These are phyloP conservation scores for Madurella mycetomatis DNA, from an alignment of 2,329 filamentous ascomycete genomes.

Conservation along the genomic window DNA sequence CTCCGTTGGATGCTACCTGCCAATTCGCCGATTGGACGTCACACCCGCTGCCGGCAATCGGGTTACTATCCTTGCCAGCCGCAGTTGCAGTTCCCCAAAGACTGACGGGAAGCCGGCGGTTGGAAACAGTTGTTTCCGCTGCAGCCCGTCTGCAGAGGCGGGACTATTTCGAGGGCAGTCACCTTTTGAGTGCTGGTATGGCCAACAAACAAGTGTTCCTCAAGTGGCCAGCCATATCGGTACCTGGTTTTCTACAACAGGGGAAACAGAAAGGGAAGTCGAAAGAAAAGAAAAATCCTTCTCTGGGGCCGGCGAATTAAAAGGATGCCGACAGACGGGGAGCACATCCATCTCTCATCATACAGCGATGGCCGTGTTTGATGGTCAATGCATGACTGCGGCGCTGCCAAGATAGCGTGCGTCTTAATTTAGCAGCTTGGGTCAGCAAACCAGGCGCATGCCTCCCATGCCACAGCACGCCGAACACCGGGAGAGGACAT, in stretches of 20 bases:
- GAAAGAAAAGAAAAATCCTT: no score
- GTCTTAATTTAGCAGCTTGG: conserved; percentile 14
- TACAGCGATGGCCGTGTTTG: not conserved
- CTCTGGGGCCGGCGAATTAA: no score
- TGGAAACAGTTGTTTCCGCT: conserved; percentile 22
- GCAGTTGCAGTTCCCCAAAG: conserved; percentile 9
- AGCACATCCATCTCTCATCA: no score
- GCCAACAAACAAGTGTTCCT: no score
- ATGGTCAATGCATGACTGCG: not conserved
- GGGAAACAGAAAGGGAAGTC: no score
- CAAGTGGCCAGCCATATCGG: no score
- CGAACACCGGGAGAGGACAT: not conserved
- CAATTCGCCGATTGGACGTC: conserved; percentile 8
- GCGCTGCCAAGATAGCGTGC: conserved; percentile 7
- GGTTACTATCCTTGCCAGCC: conserved; percentile 16
- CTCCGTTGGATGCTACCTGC: not conserved
- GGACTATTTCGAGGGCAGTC: conserved; percentile 20
- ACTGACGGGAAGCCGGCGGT: conserved; percentile 14
- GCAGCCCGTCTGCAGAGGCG: conserved; percentile 17
- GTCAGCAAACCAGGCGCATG: not conserved
- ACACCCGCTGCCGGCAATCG: not conserved
- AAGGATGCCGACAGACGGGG: no score
- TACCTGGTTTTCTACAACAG: no score
- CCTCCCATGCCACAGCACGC: not conserved
- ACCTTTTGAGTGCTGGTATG: no score